Evolutionary conservation across 2,329 filamentous ascomycete genomes (phyloP).

Genomic region (Myriosclerotinia duriaeana): DNA sequence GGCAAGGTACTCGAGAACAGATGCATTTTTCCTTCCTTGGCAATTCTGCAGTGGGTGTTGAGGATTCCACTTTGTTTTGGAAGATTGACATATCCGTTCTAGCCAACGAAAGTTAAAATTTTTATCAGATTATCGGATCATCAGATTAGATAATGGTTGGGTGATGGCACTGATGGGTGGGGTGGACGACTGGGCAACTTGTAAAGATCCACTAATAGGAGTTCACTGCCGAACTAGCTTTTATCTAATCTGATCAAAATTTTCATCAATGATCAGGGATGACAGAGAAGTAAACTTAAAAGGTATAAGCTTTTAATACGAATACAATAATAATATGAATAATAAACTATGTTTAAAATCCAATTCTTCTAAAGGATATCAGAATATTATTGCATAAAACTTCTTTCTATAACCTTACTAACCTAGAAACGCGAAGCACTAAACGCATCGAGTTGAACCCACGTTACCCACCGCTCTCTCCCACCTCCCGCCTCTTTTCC

Average conservation of each 20-base stretch:
- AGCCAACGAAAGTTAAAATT: not conserved
- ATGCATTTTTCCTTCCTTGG: slow-evolving; percentile 1
- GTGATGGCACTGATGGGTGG: not conserved
- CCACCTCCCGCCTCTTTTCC: no score
- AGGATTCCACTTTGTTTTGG: not conserved
- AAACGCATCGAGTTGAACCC: not conserved
- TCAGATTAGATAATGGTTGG: slow-evolving; percentile 27
- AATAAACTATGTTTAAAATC: no score
- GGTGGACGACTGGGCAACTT: not conserved
- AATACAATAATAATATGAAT: no score
- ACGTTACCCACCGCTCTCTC: no score
- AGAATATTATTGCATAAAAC: no score
- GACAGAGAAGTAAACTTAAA: no score
- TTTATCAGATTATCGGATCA: slow-evolving; percentile 24
- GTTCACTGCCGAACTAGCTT: slow-evolving; percentile 1
- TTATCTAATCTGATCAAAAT: no score
- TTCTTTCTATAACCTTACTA: no score
- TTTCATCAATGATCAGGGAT: no score
- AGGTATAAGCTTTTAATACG: no score
- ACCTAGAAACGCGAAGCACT: no score
- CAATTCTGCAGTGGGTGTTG: slow-evolving; percentile 3
- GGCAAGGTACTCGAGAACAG: not conserved
- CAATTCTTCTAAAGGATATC: no score
- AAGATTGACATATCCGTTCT: not conserved
- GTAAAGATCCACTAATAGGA: not conserved